These are phyloP conservation scores for Pichia cactophila DNA, from an alignment of 1,139 yeast genomes.

Conservation along the genomic window DNA sequence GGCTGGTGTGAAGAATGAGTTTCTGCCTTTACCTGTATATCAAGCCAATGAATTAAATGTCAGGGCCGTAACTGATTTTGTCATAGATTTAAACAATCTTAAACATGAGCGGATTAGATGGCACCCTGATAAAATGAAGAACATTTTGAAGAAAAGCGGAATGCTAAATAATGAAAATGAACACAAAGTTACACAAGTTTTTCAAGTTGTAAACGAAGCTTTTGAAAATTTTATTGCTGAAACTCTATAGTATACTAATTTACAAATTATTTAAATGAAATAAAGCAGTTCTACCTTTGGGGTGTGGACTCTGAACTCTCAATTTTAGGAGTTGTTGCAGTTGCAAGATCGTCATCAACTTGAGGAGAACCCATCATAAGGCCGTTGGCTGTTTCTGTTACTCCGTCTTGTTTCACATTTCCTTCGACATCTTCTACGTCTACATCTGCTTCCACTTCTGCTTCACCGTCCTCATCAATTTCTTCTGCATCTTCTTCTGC, in stretches of 20 bases:
- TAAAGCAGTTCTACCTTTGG: not conserved
- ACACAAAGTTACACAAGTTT: constrained; percentile 29
- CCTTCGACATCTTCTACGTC: not conserved
- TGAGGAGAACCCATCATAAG: not conserved
- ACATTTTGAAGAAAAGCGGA: constrained; percentile 10
- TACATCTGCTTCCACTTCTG: not conserved
- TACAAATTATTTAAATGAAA: not conserved
- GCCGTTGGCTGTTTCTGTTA: not conserved
- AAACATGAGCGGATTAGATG: constrained; percentile 50
- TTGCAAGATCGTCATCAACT: not conserved
- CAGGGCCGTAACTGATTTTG: constrained; percentile 23
- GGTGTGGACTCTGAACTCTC: not conserved
- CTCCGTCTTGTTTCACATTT: too few species aligned
- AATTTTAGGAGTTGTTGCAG: constrained; percentile 1
- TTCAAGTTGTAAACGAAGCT: constrained; percentile 33
- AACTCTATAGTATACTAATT: not conserved
- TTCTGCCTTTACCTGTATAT: constrained; percentile 19
- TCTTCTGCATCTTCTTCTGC: constrained; percentile 9
- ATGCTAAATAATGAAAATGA: constrained; percentile 4
- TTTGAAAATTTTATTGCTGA: constrained; percentile 23
- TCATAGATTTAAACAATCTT: constrained; percentile 22
- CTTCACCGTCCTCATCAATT: constrained; percentile 5
- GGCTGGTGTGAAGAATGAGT: constrained; percentile 3
- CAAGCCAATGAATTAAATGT: constrained; percentile 16
- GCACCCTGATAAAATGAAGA: constrained; percentile 57